Conservation (phyloP, 352 stramenopile genomes). For the Phytophthora brassicae region DNA sequence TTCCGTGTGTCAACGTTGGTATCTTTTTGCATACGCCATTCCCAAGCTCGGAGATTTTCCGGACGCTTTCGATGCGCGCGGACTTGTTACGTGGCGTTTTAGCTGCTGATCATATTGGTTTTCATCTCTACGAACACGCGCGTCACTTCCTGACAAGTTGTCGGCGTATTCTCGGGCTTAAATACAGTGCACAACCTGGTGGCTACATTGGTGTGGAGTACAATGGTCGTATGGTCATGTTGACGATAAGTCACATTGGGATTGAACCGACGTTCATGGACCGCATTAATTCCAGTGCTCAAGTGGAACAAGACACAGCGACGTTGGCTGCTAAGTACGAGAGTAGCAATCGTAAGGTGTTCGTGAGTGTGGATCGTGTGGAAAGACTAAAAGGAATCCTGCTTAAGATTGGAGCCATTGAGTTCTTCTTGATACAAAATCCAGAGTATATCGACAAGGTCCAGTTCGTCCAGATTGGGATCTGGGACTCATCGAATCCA, state of each 20-base stretch:
- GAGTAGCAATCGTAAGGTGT: constrained; percentile 67
- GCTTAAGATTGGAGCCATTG: constrained; percentile 96
- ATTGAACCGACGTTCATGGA: constrained; percentile 93
- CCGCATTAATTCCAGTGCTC: constrained; percentile 50
- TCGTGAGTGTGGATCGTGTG: constrained; percentile 94
- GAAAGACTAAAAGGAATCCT: constrained; percentile 97
- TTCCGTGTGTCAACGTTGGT: constrained; percentile 94
- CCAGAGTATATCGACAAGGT: constrained; percentile 86
- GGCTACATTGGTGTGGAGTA: constrained; percentile 95
- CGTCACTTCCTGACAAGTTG: constrained; percentile 98
- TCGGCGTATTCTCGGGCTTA: constrained; percentile 83
- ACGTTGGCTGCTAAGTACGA: constrained; percentile 55
- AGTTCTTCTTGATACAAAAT: constrained; percentile 91
- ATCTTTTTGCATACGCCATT: constrained; percentile 99
- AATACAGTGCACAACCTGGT: constrained; percentile 90
- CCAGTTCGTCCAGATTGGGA: constrained; percentile 82
- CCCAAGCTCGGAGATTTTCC: constrained; percentile 98
- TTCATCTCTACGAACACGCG: constrained; percentile 98
- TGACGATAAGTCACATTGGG: constrained; percentile 98
- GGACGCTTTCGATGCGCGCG: constrained; percentile 95
- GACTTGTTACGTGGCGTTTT: constrained; percentile 96
- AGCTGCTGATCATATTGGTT: constrained; percentile 97
- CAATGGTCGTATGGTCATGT: constrained; percentile 95
- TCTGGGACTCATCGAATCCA: constrained; percentile 74
- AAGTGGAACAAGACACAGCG: constrained; percentile 54